These are phyloP conservation scores for Carallia pectinifolia DNA, from an alignment of 345 rosid species.

Conservation along the genomic window DNA sequence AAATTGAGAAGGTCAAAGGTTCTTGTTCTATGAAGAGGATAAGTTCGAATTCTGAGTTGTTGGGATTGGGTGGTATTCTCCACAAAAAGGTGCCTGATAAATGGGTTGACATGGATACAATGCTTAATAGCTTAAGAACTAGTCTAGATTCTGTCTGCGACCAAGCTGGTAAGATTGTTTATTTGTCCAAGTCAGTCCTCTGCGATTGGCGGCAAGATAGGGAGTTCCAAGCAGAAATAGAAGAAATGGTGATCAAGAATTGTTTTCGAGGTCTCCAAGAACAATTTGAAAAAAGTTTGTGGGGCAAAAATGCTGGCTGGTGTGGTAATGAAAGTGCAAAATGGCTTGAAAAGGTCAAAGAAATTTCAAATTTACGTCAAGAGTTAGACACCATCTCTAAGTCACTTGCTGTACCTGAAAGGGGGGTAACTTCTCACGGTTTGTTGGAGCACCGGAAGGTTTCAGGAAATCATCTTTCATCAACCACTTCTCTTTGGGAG, in stretches of 20 bases:
- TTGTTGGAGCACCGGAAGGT: conserved; percentile 59
- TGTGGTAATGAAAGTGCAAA: conserved; percentile 31
- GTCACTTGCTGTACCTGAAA: conserved; percentile 47
- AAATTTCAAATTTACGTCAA: conserved; percentile 59
- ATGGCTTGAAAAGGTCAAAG: conserved; percentile 47
- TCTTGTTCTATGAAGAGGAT: conserved; percentile 31
- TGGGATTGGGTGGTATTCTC: conserved; percentile 46
- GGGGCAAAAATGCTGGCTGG: conserved; percentile 39
- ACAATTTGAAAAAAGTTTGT: conserved; percentile 48
- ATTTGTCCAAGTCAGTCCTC: conserved; percentile 35
- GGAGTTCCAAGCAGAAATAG: conserved; percentile 47
- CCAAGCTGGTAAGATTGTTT: conserved; percentile 6
- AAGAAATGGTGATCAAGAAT: conserved; percentile 42
- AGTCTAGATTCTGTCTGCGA: conserved; percentile 5
- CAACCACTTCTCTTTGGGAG: conserved; percentile 41
- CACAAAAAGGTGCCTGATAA: conserved; percentile 38
- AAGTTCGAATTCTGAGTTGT: conserved; percentile 33
- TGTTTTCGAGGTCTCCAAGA: conserved; percentile 50
- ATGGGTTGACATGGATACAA: conserved; percentile 18
- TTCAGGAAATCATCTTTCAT: conserved; percentile 46
- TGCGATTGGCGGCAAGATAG: conserved; percentile 52
- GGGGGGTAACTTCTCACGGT: conserved; percentile 43
- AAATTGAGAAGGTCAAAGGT: conserved; percentile 45
- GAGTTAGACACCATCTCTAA: conserved; percentile 63
- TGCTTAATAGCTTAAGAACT: conserved; percentile 16